phyloP scores from a whole-genome alignment of 2,329 filamentous ascomycete genomes.

The Amylocarpus encephaloides region DNA sequence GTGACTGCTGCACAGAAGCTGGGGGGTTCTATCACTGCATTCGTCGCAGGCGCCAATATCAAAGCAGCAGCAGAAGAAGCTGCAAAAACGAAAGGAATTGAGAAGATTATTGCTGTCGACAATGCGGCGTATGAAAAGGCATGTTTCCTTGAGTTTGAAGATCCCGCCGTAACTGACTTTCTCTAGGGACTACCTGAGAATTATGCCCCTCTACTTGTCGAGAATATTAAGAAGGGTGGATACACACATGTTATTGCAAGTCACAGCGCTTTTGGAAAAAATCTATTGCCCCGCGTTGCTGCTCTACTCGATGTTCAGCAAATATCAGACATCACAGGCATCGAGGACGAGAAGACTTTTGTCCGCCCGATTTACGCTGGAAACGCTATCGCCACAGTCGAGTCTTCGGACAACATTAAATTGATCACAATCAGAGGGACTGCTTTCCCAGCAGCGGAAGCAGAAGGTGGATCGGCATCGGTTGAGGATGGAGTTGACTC shows the following conservation, averaged over 20 bases:
- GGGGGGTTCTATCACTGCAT: constrained; percentile 77
- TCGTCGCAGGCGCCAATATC: constrained; percentile 75
- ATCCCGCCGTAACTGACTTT: constrained; percentile 6
- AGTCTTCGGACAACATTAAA: constrained; percentile 81
- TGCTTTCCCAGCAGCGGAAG: constrained; percentile 71
- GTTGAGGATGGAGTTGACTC: constrained; percentile 81
- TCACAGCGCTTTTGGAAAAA: constrained; percentile 96
- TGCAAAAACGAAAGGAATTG: constrained; percentile 81
- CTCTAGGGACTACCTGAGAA: constrained; percentile 80
- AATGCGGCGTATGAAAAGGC: constrained; percentile 92
- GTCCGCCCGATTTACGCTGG: constrained; percentile 96
- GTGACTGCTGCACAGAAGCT: constrained; percentile 82
- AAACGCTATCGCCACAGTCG: constrained; percentile 93
- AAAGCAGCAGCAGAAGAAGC: constrained; percentile 74
- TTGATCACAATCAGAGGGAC: constrained; percentile 89
- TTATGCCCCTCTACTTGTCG: constrained; percentile 84
- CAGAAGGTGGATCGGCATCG: constrained; percentile 65
- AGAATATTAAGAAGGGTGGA: constrained; percentile 93
- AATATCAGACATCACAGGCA: constrained; percentile 81
- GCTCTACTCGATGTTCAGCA: constrained; percentile 89
- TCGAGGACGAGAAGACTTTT: constrained; percentile 90
- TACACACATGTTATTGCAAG: constrained; percentile 88
- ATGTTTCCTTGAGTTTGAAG: constrained; percentile 3
- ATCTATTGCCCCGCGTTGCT: constrained; percentile 81
- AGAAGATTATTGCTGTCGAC: constrained; percentile 85